Evolutionary conservation across 805 yeast genomes (phyloP).

Genomic region (Candida piceae): DNA sequence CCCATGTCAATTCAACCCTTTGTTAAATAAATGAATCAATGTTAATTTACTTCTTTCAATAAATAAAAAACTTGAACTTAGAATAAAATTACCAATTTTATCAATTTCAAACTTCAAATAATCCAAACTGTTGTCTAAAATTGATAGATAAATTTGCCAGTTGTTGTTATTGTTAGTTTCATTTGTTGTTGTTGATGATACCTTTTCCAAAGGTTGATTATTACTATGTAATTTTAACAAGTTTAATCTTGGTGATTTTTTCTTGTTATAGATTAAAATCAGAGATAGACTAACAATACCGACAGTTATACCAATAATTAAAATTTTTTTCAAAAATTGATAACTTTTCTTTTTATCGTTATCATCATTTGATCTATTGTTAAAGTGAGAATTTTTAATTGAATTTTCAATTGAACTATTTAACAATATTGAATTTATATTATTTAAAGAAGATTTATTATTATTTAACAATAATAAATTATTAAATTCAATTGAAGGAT

Average conservation of each 20-base stretch:
- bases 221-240: slow-evolving; percentile 1
- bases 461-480: slow-evolving; percentile 12
- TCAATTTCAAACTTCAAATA: too few relatives aligned
- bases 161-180: too few relatives aligned
- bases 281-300: slow-evolving; percentile 28
- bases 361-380: not conserved
- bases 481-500: slow-evolving; percentile 27
- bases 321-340: slow-evolving; percentile 11
- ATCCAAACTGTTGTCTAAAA: too few relatives aligned
- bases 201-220: too few relatives aligned
- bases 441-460: slow-evolving; percentile 9
- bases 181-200: too few relatives aligned
- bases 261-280: slow-evolving; percentile 24
- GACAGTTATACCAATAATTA: slow-evolving; percentile 24
- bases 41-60: too few relatives aligned
- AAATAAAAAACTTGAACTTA: too few relatives aligned
- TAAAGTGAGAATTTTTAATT: not conserved
- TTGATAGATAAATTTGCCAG: too few relatives aligned
- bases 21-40: too few relatives aligned
- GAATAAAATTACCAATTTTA: too few relatives aligned
- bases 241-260: slow-evolving; percentile 1
- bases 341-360: slow-evolving; percentile 2
- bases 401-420: slow-evolving; percentile 13
- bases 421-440: slow-evolving; percentile 22
- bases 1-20: too few relatives aligned